A percentile compares a stretch with the other conserved stretches of the same genome.
phyloP scores from a whole-genome alignment of 345 rosid genomes.

The Citrus sp. region DNA sequence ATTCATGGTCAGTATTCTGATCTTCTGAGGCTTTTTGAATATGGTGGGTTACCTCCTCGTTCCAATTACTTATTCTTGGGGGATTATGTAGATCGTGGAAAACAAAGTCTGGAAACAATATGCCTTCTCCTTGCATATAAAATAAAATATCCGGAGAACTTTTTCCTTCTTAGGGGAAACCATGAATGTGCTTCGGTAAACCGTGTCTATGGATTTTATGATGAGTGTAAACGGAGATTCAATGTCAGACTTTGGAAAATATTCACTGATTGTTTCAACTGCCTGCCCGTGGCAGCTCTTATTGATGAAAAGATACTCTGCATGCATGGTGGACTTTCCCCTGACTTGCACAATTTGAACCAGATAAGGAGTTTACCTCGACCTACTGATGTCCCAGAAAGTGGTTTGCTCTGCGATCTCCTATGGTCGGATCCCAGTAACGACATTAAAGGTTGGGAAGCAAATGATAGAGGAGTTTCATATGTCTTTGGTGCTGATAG shows the following conservation, averaged over 20 bases:
- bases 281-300: constrained; percentile 84
- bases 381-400: constrained; percentile 74
- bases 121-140: constrained; percentile 87
- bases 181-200: constrained; percentile 87
- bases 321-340: constrained; percentile 94
- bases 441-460: constrained; percentile 64
- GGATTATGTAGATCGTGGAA: constrained; percentile 88
- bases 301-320: constrained; percentile 80
- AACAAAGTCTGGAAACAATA: constrained; percentile 87
- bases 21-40: constrained; percentile 83
- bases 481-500: constrained; percentile 65
- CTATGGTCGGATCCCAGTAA: constrained; percentile 89
- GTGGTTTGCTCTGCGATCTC: constrained; percentile 89
- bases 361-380: constrained; percentile 68
- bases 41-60: constrained; percentile 74
- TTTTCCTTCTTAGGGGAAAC: constrained; percentile 85
- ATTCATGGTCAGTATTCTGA: constrained; percentile 93
- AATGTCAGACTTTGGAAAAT: constrained; percentile 72
- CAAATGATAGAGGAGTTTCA: constrained; percentile 86
- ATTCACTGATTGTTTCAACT: constrained; percentile 82
- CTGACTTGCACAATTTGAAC: constrained; percentile 57
- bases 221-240: constrained; percentile 79
- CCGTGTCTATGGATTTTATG: constrained; percentile 84
- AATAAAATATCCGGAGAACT: constrained; percentile 73
- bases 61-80: constrained; percentile 89